Evolutionary conservation across 140 eudicot species (phyloP).

Genomic region (Flaveria floridana): DNA sequence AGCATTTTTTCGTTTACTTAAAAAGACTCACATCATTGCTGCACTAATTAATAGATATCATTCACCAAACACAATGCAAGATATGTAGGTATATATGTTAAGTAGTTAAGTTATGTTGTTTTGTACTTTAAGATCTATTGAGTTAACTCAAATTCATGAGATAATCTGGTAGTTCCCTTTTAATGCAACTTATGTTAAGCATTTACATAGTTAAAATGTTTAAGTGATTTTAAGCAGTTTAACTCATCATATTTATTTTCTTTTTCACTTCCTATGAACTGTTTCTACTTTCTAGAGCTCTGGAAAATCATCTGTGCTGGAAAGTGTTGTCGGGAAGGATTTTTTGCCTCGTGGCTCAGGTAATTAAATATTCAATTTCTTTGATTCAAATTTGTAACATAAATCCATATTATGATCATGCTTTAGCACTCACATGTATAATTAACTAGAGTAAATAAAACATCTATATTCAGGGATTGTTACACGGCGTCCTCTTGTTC

Average conservation of each 20-base stretch:
- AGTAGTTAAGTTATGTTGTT: not conserved
- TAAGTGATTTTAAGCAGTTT: slow-evolving; percentile 9
- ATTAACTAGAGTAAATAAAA: slow-evolving; percentile 12
- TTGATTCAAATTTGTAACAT: not conserved
- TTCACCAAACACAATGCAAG: not conserved
- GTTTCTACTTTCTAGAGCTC: slow-evolving; percentile 45
- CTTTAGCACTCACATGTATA: slow-evolving; percentile 4
- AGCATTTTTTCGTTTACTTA: not conserved
- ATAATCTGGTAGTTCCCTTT: not conserved
- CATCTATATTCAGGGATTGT: slow-evolving; percentile 45
- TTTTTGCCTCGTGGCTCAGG: slow-evolving; percentile 79
- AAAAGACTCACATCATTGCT: not conserved
- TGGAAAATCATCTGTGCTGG: slow-evolving; percentile 79
- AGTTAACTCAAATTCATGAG: not conserved
- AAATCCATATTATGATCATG: not conserved
- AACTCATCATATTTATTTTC: slow-evolving; percentile 15
- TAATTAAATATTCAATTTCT: slow-evolving; percentile 11
- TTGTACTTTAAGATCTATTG: not conserved
- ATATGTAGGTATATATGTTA: not conserved
- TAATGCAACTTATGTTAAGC: slow-evolving; percentile 4
- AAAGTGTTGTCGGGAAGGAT: slow-evolving; percentile 68
- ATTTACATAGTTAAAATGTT: not conserved
- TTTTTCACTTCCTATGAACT: slow-evolving; percentile 14
- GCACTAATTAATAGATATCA: not conserved
- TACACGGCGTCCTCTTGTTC: slow-evolving; percentile 56